Evolutionary conservation across 306 rosid species (phyloP).

Genomic region (Cotoneaster glaucophyllus): DNA sequence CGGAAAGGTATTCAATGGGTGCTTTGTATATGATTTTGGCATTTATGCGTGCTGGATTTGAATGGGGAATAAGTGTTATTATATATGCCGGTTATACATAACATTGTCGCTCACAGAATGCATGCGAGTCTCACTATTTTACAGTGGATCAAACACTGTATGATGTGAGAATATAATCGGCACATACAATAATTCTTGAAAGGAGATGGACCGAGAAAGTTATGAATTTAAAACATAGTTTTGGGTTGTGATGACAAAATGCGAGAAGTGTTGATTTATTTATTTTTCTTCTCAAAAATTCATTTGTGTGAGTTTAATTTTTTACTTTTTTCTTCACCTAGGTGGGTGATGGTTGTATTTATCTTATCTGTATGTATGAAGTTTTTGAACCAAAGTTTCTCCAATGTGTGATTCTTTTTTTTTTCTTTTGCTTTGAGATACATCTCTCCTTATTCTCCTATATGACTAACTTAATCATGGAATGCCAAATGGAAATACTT

Average conservation of each 20-base stretch:
- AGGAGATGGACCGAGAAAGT: background rate
- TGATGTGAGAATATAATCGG: background rate
- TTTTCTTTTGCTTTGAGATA: background rate
- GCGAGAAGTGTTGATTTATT: background rate
- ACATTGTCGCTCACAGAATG: background rate
- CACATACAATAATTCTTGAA: background rate
- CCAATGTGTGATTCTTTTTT: background rate
- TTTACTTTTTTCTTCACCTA: background rate
- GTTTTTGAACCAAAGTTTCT: background rate
- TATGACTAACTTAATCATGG: background rate
- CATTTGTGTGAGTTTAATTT: background rate
- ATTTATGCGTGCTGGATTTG: background rate
- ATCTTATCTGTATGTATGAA: background rate
- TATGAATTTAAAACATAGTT: background rate
- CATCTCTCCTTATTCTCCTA: background rate
- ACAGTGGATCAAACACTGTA: background rate
- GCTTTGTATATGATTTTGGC: conserved; percentile 35
- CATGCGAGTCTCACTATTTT: background rate
- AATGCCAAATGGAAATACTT: background rate
- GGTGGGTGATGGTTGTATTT: background rate
- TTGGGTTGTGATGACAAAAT: background rate
- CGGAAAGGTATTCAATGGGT: background rate
- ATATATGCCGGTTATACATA: background rate
- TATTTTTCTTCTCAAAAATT: background rate
- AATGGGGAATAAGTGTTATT: background rate